Evolutionary conservation across 352 stramenopile genomes (phyloP).

Genomic region (Hyphochytrium catenoides): DNA sequence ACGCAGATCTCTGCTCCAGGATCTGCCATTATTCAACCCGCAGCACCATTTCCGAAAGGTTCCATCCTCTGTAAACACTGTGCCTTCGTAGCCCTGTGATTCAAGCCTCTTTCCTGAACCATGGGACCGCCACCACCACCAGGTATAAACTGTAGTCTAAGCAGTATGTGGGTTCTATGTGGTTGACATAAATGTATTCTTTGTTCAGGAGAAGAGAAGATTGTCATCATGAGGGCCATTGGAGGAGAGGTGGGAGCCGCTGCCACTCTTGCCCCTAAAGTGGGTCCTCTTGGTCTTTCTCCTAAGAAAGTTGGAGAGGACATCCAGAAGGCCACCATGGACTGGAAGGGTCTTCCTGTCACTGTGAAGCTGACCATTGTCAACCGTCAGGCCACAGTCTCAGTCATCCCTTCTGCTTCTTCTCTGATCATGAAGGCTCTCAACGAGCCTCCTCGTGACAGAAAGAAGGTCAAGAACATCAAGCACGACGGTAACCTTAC

Average conservation of each 20-base stretch:
- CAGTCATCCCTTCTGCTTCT: constrained; percentile 89
- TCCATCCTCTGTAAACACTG: too few relatives aligned
- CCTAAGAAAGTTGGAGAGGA: constrained; percentile 99
- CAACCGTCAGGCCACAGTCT: constrained; percentile 91
- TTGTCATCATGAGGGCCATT: constrained; percentile 94
- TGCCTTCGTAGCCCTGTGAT: too few relatives aligned
- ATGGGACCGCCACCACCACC: constrained; percentile 6
- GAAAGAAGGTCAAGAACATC: constrained; percentile 98
- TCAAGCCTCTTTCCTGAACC: constrained; percentile 1
- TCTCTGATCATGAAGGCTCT: constrained; percentile 99
- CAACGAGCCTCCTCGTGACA: constrained; percentile 95
- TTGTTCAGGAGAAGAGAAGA: constrained; percentile 57
- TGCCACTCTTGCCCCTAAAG: constrained; percentile 96
- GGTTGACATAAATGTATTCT: too few relatives aligned
- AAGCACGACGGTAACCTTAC: constrained; percentile 99
- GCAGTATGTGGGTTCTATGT: not conserved
- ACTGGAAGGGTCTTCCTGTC: constrained; percentile 99
- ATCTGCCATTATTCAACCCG: too few relatives aligned
- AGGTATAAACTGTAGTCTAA: constrained; percentile 5
- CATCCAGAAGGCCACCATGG: constrained; percentile 97
- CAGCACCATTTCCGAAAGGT: too few relatives aligned
- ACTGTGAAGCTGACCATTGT: constrained; percentile 99
- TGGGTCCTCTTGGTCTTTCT: constrained; percentile 98
- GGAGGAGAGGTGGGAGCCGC: constrained; percentile 95
- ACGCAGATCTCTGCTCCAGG: too few relatives aligned